Evolutionary conservation across 176 grass and related monocot species (phyloP).

Genomic region (Areca catechu): DNA sequence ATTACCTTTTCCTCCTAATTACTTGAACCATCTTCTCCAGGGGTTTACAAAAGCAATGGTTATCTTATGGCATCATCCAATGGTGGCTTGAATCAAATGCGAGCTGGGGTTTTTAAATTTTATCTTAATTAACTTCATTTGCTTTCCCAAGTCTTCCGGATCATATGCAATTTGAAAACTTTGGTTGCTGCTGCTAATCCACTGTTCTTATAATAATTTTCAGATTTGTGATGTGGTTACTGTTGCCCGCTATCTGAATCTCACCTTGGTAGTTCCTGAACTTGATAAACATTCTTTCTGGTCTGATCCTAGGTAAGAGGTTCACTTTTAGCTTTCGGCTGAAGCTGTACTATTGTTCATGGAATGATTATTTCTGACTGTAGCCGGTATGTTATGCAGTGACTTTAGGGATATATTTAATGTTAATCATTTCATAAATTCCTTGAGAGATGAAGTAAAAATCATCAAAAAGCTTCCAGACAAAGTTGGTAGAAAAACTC

Average conservation of each 20-base stretch:
- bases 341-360: no score
- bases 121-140: slow-evolving; percentile 3
- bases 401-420: slow-evolving; percentile 93
- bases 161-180: no score
- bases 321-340: neutral
- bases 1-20: neutral
- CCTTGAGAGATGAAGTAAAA: slow-evolving; percentile 87
- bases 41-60: slow-evolving; percentile 81
- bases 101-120: slow-evolving; percentile 62
- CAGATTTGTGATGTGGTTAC: slow-evolving; percentile 97
- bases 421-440: slow-evolving; percentile 89
- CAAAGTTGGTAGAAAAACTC: slow-evolving; percentile 38
- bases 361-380: no score
- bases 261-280: slow-evolving; percentile 87
- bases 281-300: slow-evolving; percentile 99
- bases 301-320: slow-evolving; percentile 85
- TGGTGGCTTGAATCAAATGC: slow-evolving; percentile 96
- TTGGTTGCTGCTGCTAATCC: neutral
- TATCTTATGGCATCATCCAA: slow-evolving; percentile 86
- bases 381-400: slow-evolving; percentile 18
- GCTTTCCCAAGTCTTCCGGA: neutral
- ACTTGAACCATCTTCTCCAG: slow-evolving; percentile 20
- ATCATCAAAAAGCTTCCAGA: slow-evolving; percentile 70
- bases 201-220: slow-evolving; percentile 17
- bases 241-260: slow-evolving; percentile 81